A percentile compares a stretch with the other conserved stretches of the same genome.
Conservation (phyloP, 768 basidiomycete genomes). For the Russula ochroleuca region DNA sequence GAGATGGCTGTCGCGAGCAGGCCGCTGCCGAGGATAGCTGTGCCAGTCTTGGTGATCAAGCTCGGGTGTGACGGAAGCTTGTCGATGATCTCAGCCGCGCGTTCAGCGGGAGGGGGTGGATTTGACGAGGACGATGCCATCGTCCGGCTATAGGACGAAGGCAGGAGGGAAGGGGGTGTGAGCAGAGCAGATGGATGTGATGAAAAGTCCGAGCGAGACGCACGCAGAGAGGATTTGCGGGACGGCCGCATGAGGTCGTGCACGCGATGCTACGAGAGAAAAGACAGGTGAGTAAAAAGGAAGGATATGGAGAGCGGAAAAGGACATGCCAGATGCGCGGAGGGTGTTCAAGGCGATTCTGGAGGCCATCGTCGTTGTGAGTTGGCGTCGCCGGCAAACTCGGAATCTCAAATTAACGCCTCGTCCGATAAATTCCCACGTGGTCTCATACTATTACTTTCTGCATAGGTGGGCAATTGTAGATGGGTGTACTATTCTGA, state of each 20-base stretch:
- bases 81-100: constrained; percentile 87
- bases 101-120: constrained; percentile 70
- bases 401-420: neutral
- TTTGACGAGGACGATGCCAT: constrained; percentile 44
- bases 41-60: constrained; percentile 92
- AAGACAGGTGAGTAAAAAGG: too few relatives aligned
- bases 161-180: neutral
- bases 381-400: constrained; percentile 6
- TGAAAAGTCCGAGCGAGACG: constrained; percentile 32
- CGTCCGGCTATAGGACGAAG: neutral
- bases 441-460: too few relatives aligned
- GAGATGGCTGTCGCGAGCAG: constrained; percentile 89
- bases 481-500: too few relatives aligned
- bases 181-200: neutral
- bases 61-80: constrained; percentile 78
- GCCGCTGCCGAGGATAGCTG: constrained; percentile 86
- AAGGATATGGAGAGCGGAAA: neutral
- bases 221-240: constrained; percentile 48
- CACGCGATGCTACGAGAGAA: constrained; percentile 25
- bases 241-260: constrained; percentile 40
- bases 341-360: constrained; percentile 31
- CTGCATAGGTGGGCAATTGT: too few relatives aligned
- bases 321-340: constrained; percentile 28
- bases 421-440: constrained; percentile 11
- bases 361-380: constrained; percentile 30